These are phyloP conservation scores for Chaetomiaceae sp. DNA, from an alignment of 2,329 filamentous ascomycete genomes.

Conservation along the genomic window DNA sequence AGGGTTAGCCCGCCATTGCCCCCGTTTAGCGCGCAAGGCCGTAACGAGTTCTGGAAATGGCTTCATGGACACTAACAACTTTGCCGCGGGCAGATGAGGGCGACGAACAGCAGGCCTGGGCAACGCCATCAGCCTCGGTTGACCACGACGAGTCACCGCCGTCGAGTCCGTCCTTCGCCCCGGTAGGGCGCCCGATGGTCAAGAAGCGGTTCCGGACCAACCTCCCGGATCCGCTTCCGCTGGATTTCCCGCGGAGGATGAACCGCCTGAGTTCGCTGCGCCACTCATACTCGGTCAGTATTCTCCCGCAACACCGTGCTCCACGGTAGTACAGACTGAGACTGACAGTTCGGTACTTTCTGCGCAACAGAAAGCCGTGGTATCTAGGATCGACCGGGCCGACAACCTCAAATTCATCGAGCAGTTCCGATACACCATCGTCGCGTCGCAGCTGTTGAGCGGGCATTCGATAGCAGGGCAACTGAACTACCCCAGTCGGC, in stretches of 20 bases:
- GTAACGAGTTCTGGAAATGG: background rate
- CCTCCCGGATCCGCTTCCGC: conserved; percentile 40
- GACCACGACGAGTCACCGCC: conserved; percentile 42
- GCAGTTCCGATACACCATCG: conserved; percentile 87
- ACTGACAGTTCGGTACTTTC: conserved; percentile 18
- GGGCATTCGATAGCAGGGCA: conserved; percentile 56
- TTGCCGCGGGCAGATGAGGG: conserved; percentile 42
- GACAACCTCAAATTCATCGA: conserved; percentile 86
- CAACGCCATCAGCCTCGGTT: conserved; percentile 33
- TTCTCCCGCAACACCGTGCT: background rate
- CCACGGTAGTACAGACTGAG: background rate
- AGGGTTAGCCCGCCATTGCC: conserved; percentile 56
- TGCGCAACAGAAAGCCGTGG: conserved; percentile 57
- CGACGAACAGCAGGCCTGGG: conserved; percentile 47
- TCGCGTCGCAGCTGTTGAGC: conserved; percentile 83
- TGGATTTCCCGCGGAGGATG: conserved; percentile 38
- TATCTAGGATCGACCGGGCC: conserved; percentile 66
- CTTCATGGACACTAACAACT: conserved; percentile 18
- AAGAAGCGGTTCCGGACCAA: conserved; percentile 51
- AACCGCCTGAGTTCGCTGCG: conserved; percentile 42
- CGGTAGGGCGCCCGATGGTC: conserved; percentile 51
- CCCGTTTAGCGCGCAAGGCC: conserved; percentile 11
- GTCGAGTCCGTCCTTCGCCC: conserved; percentile 51
- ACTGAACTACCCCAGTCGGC: conserved; percentile 29
- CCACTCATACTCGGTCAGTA: conserved; percentile 49